Conservation (phyloP, 1,139 yeast species). For the Taiozyma sp. region DNA sequence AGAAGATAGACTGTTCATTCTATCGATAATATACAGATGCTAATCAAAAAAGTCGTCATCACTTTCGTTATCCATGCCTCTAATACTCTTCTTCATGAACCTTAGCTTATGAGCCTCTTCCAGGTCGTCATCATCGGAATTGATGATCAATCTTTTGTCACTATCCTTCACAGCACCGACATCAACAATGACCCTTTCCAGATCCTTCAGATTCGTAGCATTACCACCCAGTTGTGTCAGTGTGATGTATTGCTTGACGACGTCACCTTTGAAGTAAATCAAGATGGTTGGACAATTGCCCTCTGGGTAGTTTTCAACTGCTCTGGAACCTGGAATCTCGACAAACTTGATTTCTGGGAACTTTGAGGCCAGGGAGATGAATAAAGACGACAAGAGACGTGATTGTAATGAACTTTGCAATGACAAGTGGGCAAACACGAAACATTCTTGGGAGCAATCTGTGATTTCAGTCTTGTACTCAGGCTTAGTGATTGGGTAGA, state of each 20-base stretch:
- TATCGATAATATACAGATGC: not conserved
- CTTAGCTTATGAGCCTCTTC: conserved; percentile 45
- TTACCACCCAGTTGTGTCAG: conserved; percentile 82
- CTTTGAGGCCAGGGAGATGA: conserved; percentile 47
- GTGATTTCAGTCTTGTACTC: conserved; percentile 88
- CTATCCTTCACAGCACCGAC: conserved; percentile 57
- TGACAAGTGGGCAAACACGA: conserved; percentile 77
- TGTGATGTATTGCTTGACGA: conserved; percentile 75
- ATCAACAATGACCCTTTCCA: conserved; percentile 66
- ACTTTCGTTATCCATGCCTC: conserved; percentile 36
- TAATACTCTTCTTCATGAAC: conserved; percentile 52
- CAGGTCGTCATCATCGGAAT: conserved; percentile 54
- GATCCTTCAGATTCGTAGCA: conserved; percentile 59
- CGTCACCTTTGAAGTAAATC: conserved; percentile 72
- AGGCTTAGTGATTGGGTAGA: conserved; percentile 74
- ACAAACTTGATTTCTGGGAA: conserved; percentile 85
- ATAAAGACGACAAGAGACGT: conserved; percentile 56
- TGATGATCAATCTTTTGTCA: conserved; percentile 63
- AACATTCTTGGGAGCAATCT: conserved; percentile 55
- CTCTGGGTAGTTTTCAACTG: conserved; percentile 89
- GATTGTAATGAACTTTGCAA: conserved; percentile 69
- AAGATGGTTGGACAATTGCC: conserved; percentile 86
- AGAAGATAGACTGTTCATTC: not conserved
- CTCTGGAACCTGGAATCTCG: conserved; percentile 83
- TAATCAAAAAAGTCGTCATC: conserved; percentile 34